These are phyloP conservation scores for Corrigiola litoralis DNA, from an alignment of 179 eudicot genomes.

Conservation along the genomic window DNA sequence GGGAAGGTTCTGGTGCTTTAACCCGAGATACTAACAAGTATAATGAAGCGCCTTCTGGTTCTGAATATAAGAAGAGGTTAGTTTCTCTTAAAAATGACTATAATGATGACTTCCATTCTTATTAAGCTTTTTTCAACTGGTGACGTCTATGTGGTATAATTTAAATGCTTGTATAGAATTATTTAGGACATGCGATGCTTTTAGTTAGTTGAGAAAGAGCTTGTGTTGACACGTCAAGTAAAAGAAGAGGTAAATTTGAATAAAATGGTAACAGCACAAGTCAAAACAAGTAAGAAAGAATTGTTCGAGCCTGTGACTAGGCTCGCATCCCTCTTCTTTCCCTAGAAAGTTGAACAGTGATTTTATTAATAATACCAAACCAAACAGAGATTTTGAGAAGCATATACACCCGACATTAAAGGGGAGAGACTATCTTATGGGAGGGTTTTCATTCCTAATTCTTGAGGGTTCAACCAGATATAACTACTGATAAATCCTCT, in stretches of 20 bases:
- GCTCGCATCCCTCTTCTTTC: too few relatives aligned
- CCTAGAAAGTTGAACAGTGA: too few relatives aligned
- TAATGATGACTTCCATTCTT: neutral
- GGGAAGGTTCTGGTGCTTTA: slow-evolving; percentile 22
- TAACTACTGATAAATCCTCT: too few relatives aligned
- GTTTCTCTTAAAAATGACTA: neutral
- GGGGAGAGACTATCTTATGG: too few relatives aligned
- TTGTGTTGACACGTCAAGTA: neutral
- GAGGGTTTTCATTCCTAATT: too few relatives aligned
- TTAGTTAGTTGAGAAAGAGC: neutral
- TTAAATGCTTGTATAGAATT: neutral
- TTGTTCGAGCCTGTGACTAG: too few relatives aligned
- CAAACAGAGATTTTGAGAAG: too few relatives aligned
- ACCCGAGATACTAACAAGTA: slow-evolving; percentile 19
- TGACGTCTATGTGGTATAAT: neutral
- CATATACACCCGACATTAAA: too few relatives aligned
- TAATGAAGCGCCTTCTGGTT: slow-evolving; percentile 19
- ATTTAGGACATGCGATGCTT: slow-evolving; percentile 1
- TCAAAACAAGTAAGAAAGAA: too few relatives aligned
- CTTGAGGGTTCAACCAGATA: too few relatives aligned
- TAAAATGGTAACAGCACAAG: neutral
- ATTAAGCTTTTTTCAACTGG: neutral
- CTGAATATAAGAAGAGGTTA: slow-evolving; percentile 36
- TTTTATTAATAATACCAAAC: too few relatives aligned
- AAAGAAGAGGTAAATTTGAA: neutral